These are phyloP conservation scores for Hordeum pubiflorum DNA, from an alignment of 202 grass and related monocot species.

Conservation along the genomic window DNA sequence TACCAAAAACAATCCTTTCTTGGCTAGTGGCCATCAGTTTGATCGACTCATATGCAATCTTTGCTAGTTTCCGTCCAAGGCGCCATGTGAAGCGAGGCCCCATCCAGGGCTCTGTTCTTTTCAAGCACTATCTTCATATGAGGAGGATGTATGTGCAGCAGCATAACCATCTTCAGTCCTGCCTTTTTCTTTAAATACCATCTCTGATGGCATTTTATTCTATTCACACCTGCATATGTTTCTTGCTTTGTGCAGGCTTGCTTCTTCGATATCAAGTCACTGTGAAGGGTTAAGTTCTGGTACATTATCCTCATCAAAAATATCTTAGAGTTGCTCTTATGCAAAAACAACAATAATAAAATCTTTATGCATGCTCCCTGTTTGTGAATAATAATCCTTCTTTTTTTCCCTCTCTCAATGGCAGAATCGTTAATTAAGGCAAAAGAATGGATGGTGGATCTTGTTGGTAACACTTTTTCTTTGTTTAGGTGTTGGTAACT, in stretches of 20 bases:
- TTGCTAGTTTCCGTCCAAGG: background rate
- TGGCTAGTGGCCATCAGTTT: background rate
- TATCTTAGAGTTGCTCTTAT: background rate
- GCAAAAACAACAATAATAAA: background rate
- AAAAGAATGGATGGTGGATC: background rate
- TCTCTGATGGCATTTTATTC: background rate
- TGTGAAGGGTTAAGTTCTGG: background rate
- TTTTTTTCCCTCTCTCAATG: background rate
- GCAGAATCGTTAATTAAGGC: background rate
- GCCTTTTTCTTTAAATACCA: background rate
- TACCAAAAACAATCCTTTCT: background rate
- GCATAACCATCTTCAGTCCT: background rate
- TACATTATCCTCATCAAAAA: background rate
- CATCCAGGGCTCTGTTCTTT: background rate
- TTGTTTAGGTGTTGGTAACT: background rate
- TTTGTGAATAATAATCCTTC: background rate
- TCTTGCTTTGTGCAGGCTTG: background rate
- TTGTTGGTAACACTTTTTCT: background rate
- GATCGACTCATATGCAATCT: background rate
- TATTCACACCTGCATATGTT: background rate
- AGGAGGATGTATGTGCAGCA: background rate
- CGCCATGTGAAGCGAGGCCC: background rate
- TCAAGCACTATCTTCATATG: background rate
- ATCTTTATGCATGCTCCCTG: background rate
- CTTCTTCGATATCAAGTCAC: background rate